Evolutionary conservation across 148 eudicot genomes (phyloP).

Genomic region (Beta vulgaris): DNA sequence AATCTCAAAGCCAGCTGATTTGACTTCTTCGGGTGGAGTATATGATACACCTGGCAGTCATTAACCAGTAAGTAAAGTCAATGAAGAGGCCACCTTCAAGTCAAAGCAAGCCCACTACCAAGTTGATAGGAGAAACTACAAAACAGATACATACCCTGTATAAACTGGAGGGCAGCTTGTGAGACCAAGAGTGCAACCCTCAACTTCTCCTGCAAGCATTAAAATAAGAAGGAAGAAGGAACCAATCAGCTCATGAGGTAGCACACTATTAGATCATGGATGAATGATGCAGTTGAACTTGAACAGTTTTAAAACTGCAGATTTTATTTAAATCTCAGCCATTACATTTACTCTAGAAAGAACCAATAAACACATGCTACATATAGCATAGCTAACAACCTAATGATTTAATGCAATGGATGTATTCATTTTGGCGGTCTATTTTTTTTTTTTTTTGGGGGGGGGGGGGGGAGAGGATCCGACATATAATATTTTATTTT

Average conservation of each 20-base stretch:
- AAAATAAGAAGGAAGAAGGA: not conserved
- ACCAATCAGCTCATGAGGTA: slow-evolving; percentile 6
- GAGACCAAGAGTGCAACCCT: slow-evolving; percentile 81
- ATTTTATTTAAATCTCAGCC: not conserved
- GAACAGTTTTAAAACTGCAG: not conserved
- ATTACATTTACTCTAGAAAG: not conserved
- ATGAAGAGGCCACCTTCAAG: not conserved
- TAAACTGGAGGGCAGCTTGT: slow-evolving; percentile 85
- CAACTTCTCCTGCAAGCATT: slow-evolving; percentile 60
- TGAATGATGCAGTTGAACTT: not conserved
- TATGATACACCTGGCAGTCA: slow-evolving; percentile 59
- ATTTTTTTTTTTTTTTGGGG: too few species aligned
- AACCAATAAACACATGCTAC: not conserved
- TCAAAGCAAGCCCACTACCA: not conserved
- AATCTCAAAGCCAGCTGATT: slow-evolving; percentile 68
- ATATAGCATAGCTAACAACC: too few species aligned
- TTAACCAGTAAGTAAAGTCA: slow-evolving; percentile 7
- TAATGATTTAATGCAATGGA: too few species aligned
- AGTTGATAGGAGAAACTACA: not conserved
- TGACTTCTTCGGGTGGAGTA: slow-evolving; percentile 63
- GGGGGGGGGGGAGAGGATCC: too few species aligned
- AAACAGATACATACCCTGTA: slow-evolving; percentile 47
- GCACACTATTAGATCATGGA: not conserved
- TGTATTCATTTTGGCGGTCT: too few species aligned
- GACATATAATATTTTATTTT: too few species aligned